Percentiles rank a stretch among this genome's conserved stretches.
phyloP scores from a whole-genome alignment of 1,139 yeast species.

The Tardiomyces digboiensis region DNA sequence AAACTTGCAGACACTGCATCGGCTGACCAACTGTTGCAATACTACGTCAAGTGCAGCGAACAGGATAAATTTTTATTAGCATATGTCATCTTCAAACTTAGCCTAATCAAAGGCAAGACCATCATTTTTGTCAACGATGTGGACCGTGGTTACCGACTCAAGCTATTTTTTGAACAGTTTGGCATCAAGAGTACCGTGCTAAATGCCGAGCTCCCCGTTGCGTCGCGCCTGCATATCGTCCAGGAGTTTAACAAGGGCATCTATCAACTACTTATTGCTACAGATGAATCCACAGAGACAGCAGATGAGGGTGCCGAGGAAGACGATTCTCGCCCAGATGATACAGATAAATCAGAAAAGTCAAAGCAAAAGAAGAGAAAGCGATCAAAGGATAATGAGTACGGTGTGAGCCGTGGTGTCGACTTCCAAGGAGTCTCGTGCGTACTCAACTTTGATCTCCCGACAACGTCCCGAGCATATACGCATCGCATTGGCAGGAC shows the following conservation, averaged over 20 bases:
- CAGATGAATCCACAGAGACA: constrained; percentile 71
- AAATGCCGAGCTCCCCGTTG: constrained; percentile 87
- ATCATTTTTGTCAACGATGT: constrained; percentile 86
- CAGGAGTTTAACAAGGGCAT: constrained; percentile 92
- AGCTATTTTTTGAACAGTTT: constrained; percentile 87
- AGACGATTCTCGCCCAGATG: constrained; percentile 24
- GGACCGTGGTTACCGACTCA: constrained; percentile 91
- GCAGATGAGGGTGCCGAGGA: constrained; percentile 34
- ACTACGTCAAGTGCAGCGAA: constrained; percentile 78
- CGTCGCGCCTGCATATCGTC: constrained; percentile 89
- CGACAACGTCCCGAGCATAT: constrained; percentile 82
- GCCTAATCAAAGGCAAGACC: constrained; percentile 85
- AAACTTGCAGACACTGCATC: constrained; percentile 51
- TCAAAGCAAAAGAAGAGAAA: constrained; percentile 11
- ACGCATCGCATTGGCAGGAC: constrained; percentile 96
- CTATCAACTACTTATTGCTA: constrained; percentile 82
- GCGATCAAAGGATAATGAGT: constrained; percentile 41
- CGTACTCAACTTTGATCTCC: constrained; percentile 91
- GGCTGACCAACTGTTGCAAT: constrained; percentile 60
- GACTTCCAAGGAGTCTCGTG: constrained; percentile 96
- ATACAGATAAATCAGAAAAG: constrained; percentile 10
- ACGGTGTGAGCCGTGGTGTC: constrained; percentile 95
- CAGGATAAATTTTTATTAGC: constrained; percentile 86
- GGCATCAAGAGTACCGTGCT: constrained; percentile 85
- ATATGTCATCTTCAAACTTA: constrained; percentile 85